Evolutionary conservation across 176 grass and related monocot species (phyloP).

Genomic region (Zoysia japonica): DNA sequence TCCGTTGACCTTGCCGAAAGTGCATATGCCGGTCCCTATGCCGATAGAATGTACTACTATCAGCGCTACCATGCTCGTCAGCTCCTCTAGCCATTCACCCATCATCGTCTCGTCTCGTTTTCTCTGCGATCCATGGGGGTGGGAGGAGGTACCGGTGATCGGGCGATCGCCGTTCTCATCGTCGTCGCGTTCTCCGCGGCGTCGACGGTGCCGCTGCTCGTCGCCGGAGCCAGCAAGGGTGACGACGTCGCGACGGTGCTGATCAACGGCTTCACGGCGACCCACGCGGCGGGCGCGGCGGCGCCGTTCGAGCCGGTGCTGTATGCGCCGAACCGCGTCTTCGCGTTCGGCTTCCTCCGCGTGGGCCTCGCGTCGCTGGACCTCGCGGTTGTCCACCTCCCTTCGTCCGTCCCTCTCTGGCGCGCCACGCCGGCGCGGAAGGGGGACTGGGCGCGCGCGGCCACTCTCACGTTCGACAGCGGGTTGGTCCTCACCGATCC

Average conservation of each 20-base stretch:
- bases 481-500: conserved; percentile 44
- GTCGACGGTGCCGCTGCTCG: neutral
- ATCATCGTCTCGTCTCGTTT: no score
- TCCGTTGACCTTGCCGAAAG: neutral
- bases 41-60: neutral
- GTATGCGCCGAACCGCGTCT: conserved; percentile 40
- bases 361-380: conserved; percentile 49
- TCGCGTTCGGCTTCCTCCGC: conserved; percentile 76
- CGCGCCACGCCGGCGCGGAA: conserved; percentile 37
- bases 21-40: neutral
- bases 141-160: neutral
- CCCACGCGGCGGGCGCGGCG: conserved; percentile 30
- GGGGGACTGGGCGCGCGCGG: conserved; percentile 44
- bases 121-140: conserved; percentile 20
- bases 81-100: conserved; percentile 8
- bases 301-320: conserved; percentile 55
- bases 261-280: neutral
- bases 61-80: neutral
- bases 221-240: neutral
- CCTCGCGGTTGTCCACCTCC: conserved; percentile 66
- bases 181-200: neutral
- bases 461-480: conserved; percentile 59
- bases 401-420: conserved; percentile 64
- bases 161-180: neutral
- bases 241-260: neutral